Evolutionary conservation across 805 yeast species (phyloP).

Genomic region (Candida dendrica): DNA sequence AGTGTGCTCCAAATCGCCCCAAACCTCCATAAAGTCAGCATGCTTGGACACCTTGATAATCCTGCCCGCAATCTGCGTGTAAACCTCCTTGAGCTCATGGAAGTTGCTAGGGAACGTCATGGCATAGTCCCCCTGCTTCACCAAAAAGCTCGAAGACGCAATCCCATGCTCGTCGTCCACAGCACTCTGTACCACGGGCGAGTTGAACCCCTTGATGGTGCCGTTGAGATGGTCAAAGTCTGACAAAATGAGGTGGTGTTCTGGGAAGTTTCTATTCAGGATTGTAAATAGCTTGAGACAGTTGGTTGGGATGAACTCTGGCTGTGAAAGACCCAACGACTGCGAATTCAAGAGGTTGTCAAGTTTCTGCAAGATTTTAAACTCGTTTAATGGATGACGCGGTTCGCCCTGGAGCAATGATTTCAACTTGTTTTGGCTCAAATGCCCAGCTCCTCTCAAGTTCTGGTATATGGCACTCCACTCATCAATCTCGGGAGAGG

Average conservation of each 20-base stretch:
- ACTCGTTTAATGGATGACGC: constrained; percentile 57
- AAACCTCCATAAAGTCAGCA: constrained; percentile 52
- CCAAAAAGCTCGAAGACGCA: constrained; percentile 49
- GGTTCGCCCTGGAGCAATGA: constrained; percentile 21
- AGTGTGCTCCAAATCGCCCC: constrained; percentile 67
- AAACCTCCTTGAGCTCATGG: constrained; percentile 50
- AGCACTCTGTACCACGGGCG: constrained; percentile 79
- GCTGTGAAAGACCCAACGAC: constrained; percentile 57
- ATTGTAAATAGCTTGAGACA: constrained; percentile 57
- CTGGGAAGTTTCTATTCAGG: constrained; percentile 59
- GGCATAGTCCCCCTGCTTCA: constrained; percentile 79
- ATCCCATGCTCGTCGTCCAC: constrained; percentile 46
- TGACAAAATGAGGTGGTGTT: constrained; percentile 65
- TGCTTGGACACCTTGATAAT: constrained; percentile 49
- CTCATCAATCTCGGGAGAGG: constrained; percentile 50
- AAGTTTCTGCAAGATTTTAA: constrained; percentile 29
- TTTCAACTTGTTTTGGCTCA: constrained; percentile 4
- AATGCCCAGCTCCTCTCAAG: constrained; percentile 21
- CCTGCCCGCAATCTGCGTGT: constrained; percentile 57
- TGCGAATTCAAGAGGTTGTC: constrained; percentile 55
- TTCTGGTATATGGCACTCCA: constrained; percentile 50
- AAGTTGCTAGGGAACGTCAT: constrained; percentile 85
- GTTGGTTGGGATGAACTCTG: constrained; percentile 77
- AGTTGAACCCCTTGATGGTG: constrained; percentile 48
- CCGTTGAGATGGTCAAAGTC: constrained; percentile 49